These are phyloP conservation scores for Rhododendron mucronatum DNA, from an alignment of 148 eudicot species.

Conservation along the genomic window DNA sequence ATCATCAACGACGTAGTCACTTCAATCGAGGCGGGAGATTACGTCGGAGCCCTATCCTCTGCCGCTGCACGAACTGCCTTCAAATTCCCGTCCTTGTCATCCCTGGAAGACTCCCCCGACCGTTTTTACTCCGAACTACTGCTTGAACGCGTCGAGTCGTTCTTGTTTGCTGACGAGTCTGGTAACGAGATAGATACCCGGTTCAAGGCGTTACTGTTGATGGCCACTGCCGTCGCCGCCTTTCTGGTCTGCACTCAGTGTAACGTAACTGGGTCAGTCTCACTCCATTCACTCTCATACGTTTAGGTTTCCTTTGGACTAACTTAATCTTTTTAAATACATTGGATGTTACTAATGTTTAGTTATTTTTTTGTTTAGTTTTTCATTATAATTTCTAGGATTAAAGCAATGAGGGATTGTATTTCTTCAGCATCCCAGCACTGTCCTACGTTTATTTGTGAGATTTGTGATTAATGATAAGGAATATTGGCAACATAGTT, in stretches of 20 bases:
- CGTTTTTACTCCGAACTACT: constrained; percentile 51
- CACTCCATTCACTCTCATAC: not conserved
- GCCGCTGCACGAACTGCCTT: constrained; percentile 39
- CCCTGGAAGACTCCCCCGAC: constrained; percentile 23
- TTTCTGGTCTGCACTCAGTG: constrained; percentile 73
- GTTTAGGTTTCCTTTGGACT: not conserved
- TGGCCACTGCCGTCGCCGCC: constrained; percentile 63
- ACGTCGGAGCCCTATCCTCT: constrained; percentile 56
- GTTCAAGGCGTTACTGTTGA: constrained; percentile 34
- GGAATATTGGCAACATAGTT: not conserved
- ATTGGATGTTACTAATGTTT: too few relatives aligned
- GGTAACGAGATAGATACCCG: constrained; percentile 18
- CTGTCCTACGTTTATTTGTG: too few relatives aligned
- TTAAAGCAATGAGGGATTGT: not conserved
- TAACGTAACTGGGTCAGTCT: constrained; percentile 65
- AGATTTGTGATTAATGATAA: not conserved
- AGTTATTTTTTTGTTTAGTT: not conserved
- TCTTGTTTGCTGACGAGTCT: constrained; percentile 20
- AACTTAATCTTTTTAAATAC: too few relatives aligned
- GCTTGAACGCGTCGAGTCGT: constrained; percentile 34
- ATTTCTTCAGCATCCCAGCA: not conserved
- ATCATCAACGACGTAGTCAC: constrained; percentile 35
- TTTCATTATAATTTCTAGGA: not conserved
- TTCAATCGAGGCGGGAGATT: constrained; percentile 62
- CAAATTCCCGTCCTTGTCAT: not conserved